Base-by-base conservation (phyloP, 495 filamentous ascomycete genomes). In the Acidiella bohemica region DNA sequence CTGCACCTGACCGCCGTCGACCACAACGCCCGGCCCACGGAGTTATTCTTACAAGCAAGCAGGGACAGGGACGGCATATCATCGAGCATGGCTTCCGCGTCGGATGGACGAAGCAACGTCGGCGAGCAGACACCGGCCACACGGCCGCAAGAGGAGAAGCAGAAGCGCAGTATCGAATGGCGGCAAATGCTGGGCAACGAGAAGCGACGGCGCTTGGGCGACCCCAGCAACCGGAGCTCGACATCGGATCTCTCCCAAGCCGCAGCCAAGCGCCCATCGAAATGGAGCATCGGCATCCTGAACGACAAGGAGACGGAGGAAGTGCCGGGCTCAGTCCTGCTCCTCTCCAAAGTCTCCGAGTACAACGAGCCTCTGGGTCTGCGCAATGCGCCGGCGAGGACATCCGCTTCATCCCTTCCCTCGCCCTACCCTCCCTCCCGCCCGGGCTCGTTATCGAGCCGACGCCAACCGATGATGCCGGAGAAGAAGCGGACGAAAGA, bases 261-360 rank as follows among this genome's bases (percentile, higher is more conserved):
- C 14, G 29, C 24, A 8, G 13, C 20, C 18, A 50, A 50, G 37
- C 23, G 25, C 17, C 41, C 34, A 8, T 18, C 21, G 14, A 74
- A 66, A 62, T 84, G 81, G 70, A 83, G 69, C 6, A 66, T 95
- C 62, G 88, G 87, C 26, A 79, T 96, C 14, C 57, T 94, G 25
- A 87, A 85, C 55, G 84, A 93, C 50, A 70, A 56, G 41, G 60
- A 78, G 35, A 95, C 88, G 0, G 81, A 92, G 26, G 83, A 93
- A 63, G 90, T 96, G 16, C 90, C 88, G 50, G 88, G 88, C 24
- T 90, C 85, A 22, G 71, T 94, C 32, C 67, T 93, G 20, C 67
- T 94, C 4, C 67, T 93, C 22, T 77, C 83, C 1, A 60, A 67
- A 9, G 51, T 42, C 11, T 63, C 67, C 8, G 69, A 83, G 42